Percentiles rank a stretch among this genome's conserved stretches.
These are phyloP conservation scores for Entonaema liquescens DNA, from an alignment of 495 filamentous ascomycete genomes.

Conservation along the genomic window DNA sequence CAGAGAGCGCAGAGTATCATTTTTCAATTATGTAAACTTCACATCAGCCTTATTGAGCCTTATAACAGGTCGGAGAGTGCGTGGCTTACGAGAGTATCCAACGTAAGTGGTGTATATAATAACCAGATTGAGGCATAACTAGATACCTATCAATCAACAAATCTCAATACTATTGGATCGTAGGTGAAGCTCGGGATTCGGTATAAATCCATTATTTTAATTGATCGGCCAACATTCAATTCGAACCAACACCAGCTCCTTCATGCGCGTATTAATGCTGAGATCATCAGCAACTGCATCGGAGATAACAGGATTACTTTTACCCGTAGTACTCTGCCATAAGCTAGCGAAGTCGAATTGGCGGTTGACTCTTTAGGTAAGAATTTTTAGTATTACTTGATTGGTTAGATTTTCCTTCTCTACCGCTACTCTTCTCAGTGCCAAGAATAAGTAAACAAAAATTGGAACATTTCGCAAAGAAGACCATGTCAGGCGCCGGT, in stretches of 20 bases:
- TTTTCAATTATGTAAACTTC: background rate
- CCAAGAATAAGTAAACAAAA: too few relatives aligned
- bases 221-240: background rate
- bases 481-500: too few relatives aligned
- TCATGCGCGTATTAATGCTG: background rate
- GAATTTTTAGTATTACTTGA: too few relatives aligned
- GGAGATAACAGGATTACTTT: background rate
- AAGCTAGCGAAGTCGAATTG: too few relatives aligned
- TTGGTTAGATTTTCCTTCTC: too few relatives aligned
- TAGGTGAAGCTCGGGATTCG: background rate
- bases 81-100: background rate
- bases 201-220: background rate
- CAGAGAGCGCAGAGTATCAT: too few relatives aligned
- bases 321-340: too few relatives aligned
- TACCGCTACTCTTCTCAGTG: too few relatives aligned
- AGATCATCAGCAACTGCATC: background rate
- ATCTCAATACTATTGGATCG: background rate
- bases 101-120: background rate
- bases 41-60: background rate
- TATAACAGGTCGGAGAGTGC: background rate
- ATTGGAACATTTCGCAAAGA: too few relatives aligned
- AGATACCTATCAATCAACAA: background rate
- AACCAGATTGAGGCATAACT: background rate
- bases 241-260: background rate
- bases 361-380: too few relatives aligned